Evolutionary conservation across 306 rosid genomes (phyloP).

Genomic region (Morella rubra): DNA sequence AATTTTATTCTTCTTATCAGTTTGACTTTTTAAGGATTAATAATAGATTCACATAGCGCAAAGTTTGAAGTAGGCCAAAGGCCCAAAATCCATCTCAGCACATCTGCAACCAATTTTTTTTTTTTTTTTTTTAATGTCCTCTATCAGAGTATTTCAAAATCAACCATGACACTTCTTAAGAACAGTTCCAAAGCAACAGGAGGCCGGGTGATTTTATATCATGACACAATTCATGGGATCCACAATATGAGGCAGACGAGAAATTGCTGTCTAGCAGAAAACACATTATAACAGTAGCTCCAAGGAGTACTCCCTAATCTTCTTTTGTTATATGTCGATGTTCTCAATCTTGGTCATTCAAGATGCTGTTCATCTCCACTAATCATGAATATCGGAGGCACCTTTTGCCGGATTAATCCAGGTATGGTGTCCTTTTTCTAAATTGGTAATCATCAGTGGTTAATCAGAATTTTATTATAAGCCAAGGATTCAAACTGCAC

Average conservation of each 20-base stretch:
- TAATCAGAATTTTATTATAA: background rate
- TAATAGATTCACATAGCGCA: no score
- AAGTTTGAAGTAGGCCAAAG: background rate
- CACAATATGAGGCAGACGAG: background rate
- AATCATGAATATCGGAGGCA: no score
- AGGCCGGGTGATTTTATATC: background rate
- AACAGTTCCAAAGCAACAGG: background rate
- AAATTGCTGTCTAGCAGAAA: background rate
- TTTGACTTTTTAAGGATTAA: no score
- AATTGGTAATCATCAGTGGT: background rate
- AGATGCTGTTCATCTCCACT: no score
- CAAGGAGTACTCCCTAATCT: background rate
- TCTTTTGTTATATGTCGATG: background rate
- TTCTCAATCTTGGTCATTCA: no score
- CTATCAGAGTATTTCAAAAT: background rate
- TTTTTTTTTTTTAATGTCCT: background rate
- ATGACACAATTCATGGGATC: background rate
- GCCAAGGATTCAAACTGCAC: background rate
- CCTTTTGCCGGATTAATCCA: no score
- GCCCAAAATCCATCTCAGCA: background rate
- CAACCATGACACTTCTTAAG: background rate
- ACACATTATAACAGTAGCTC: background rate
- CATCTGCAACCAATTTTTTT: background rate
- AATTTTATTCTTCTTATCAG: no score
- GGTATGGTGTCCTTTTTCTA: no score